A percentile compares a stretch with the other conserved stretches of the same genome.
Evolutionary conservation across 495 filamentous ascomycete species (phyloP).

Genomic region (Bombardia bombarda): DNA sequence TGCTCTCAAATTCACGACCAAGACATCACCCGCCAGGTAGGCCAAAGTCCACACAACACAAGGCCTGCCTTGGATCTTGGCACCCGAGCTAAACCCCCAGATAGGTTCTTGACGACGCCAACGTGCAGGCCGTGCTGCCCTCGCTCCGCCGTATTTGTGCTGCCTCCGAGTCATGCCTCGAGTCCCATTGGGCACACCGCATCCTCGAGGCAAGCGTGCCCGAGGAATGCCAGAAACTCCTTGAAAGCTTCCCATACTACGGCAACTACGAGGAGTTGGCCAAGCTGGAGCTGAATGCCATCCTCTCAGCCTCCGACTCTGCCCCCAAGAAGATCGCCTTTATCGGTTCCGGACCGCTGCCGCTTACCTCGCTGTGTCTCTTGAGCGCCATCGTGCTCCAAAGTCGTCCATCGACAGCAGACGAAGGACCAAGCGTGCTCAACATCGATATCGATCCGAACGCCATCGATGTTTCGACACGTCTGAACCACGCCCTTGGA

Average conservation of each 20-base stretch:
- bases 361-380: conserved; percentile 21
- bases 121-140: conserved; percentile 10
- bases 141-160: conserved; percentile 20
- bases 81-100: not conserved
- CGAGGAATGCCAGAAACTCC: conserved; percentile 7
- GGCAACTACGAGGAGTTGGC: conserved; percentile 24
- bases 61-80: not conserved
- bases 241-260: conserved; percentile 22
- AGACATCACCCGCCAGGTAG: conserved; percentile 15
- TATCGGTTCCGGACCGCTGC: conserved; percentile 24
- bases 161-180: conserved; percentile 17
- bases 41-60: not conserved
- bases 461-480: conserved; percentile 14
- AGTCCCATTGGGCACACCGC: conserved; percentile 16
- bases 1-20: conserved; percentile 18
- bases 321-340: conserved; percentile 17
- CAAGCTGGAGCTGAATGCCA: conserved; percentile 19
- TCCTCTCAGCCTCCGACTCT: conserved; percentile 11
- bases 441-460: conserved; percentile 17
- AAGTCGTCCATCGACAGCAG: not conserved
- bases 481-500: conserved; percentile 11
- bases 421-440: conserved; percentile 6
- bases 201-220: conserved; percentile 5
- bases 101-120: conserved; percentile 13
- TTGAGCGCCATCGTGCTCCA: not conserved